A percentile compares a stretch with the other conserved stretches of the same genome.
phyloP scores from a whole-genome alignment of 768 basidiomycete genomes.

The Boletus bicolor region DNA sequence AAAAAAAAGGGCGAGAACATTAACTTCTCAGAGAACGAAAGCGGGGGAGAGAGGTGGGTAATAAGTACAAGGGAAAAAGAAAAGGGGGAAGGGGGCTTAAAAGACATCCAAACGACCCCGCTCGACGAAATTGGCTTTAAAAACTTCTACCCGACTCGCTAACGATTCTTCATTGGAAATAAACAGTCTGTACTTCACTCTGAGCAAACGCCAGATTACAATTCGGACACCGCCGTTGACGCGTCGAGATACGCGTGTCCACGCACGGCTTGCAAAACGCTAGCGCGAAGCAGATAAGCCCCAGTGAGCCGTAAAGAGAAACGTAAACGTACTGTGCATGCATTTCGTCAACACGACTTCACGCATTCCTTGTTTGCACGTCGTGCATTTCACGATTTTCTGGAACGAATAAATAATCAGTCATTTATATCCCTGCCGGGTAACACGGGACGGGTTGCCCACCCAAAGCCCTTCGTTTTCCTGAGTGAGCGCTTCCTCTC shows the following conservation, averaged over 20 bases:
- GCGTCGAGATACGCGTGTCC: slow-evolving; percentile 81
- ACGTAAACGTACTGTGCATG: slow-evolving; percentile 73
- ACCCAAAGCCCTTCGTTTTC: slow-evolving; percentile 64
- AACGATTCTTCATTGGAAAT: slow-evolving; percentile 44
- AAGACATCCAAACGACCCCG: too few relatives aligned
- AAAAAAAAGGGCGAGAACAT: too few relatives aligned
- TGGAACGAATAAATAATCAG: slow-evolving; percentile 25
- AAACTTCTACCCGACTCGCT: too few relatives aligned
- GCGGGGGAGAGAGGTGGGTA: too few relatives aligned
- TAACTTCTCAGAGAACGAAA: too few relatives aligned
- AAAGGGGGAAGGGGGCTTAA: too few relatives aligned
- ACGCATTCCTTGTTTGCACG: slow-evolving; percentile 76
- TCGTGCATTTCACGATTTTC: slow-evolving; percentile 86
- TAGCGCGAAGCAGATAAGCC: slow-evolving; percentile 26
- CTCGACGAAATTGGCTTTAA: too few relatives aligned
- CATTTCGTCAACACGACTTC: slow-evolving; percentile 83
- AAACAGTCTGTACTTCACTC: slow-evolving; percentile 73
- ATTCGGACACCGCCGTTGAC: slow-evolving; percentile 92
- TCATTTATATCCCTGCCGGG: neutral
- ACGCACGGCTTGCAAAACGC: slow-evolving; percentile 86
- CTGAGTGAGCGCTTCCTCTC: slow-evolving; percentile 38
- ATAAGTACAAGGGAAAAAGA: too few relatives aligned
- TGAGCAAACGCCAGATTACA: slow-evolving; percentile 80
- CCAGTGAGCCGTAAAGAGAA: too few relatives aligned
- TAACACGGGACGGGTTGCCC: slow-evolving; percentile 10